Base-by-base conservation (phyloP, 768 basidiomycete species). In the Termitomyces sp. region DNA sequence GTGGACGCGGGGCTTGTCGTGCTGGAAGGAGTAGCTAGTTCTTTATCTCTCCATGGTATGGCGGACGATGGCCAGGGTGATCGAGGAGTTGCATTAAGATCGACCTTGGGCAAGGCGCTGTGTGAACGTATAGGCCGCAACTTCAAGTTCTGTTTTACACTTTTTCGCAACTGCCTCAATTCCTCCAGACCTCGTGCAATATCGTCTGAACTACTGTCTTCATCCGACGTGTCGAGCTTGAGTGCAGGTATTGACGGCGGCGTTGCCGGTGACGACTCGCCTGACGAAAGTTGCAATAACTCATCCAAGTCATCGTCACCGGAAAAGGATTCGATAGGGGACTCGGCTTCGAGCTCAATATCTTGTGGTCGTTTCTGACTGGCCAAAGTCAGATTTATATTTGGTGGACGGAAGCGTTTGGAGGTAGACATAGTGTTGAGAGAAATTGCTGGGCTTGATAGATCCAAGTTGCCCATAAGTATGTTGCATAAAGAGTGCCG, bases 91-190 rank as follows among this genome's bases (percentile, higher is more conserved):
- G 67, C 36, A 63, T 65, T 64, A n/a, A 72, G 59, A 62, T 69
- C 66, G 42, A 78, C 68, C 65, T 82, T 83, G 40, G 81, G 77
- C 45, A 84, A 72, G n/a, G 75, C 67, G 46, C 76, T 73, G 38
- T 77, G 74, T 24, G 86, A 86, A 51, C 83, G 81, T 57, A 93
- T 87, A 30, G 92, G 91, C 22, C 91, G 81, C 36, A 93, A 77
- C 58, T 83, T 85, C 38, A 93, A 80, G 64, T 93, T 93, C 70
- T 84, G 79, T 71, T 86, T 83, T 2, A 93, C 87, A 63, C 76
- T 88, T 62, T 80, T 78, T 35, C 91, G 81, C 8, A 93, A 78
- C 63, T 80, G 73, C 57, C 88, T 86, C 40, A 93, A 81, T 54
- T 79, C 80, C 13, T 79, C 83, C 40, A 92, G 76, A 59, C 87